These are phyloP conservation scores for Multifurca ochricompacta DNA, from an alignment of 768 basidiomycete species.

Conservation along the genomic window DNA sequence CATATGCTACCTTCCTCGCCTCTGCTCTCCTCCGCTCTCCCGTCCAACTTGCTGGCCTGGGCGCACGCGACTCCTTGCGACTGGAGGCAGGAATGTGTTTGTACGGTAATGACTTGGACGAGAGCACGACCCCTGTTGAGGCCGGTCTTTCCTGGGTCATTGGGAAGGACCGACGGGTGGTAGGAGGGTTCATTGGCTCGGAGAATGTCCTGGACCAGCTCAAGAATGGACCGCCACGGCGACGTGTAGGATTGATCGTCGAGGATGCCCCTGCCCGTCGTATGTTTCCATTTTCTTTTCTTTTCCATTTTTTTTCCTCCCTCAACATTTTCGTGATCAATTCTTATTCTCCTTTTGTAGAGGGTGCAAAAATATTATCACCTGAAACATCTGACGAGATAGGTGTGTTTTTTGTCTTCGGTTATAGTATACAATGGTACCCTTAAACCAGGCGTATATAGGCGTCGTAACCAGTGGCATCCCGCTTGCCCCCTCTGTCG, in stretches of 20 bases:
- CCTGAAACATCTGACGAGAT: conserved; percentile 48
- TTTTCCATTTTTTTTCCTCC: background rate
- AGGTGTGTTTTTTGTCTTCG: conserved; percentile 37
- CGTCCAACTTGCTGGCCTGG: conserved; percentile 83
- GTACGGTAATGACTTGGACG: conserved; percentile 91
- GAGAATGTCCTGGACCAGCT: conserved; percentile 66
- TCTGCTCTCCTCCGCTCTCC: conserved; percentile 49
- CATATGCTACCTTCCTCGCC: conserved; percentile 64
- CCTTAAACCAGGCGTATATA: conserved; percentile 23
- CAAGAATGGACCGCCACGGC: conserved; percentile 65
- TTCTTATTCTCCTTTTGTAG: conserved; percentile 31
- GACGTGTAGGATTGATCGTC: conserved; percentile 77
- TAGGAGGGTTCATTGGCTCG: conserved; percentile 71
- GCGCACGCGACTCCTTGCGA: conserved; percentile 88
- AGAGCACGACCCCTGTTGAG: conserved; percentile 79
- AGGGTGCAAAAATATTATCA: conserved; percentile 69
- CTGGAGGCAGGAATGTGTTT: conserved; percentile 96
- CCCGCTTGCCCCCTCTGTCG: conserved; percentile 75
- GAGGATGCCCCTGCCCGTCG: conserved; percentile 83
- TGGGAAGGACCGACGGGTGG: conserved; percentile 74
- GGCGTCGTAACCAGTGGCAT: conserved; percentile 90
- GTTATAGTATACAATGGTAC: conserved; percentile 4
- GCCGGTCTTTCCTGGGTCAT: conserved; percentile 92
- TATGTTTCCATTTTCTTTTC: conserved; percentile 31
- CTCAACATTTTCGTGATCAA: background rate